Conservation (phyloP, 148 eudicot genomes). For the Camellia japonica region DNA sequence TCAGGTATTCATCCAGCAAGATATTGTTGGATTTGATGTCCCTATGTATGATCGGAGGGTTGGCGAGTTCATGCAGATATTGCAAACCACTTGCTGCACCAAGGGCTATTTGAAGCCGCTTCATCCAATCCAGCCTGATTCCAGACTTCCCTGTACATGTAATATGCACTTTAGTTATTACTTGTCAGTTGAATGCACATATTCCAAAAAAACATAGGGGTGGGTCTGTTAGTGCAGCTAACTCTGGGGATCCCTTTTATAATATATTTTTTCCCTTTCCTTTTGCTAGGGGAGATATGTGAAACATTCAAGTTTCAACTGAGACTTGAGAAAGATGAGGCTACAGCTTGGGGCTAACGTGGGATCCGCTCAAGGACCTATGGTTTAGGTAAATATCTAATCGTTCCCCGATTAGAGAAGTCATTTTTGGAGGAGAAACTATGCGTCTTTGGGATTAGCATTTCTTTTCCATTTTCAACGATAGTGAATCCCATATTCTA, state of each 20-base stretch:
- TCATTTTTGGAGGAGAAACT: too few species aligned
- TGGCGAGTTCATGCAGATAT: slow-evolving; percentile 52
- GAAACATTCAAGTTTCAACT: neutral
- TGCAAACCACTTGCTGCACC: slow-evolving; percentile 57
- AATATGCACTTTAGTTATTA: neutral
- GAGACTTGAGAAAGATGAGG: neutral
- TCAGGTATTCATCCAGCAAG: slow-evolving; percentile 40
- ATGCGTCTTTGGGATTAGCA: too few species aligned
- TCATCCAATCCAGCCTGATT: slow-evolving; percentile 52
- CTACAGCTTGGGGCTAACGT: too few species aligned
- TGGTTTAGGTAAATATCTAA: too few species aligned
- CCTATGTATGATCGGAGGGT: slow-evolving; percentile 63
- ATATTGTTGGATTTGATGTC: slow-evolving; percentile 57
- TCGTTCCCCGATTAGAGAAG: too few species aligned
- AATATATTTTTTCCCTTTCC: neutral
- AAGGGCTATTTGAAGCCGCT: slow-evolving; percentile 46
- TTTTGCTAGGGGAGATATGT: neutral
- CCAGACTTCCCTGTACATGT: slow-evolving; percentile 41
- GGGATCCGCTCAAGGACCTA: too few species aligned
- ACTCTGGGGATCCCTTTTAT: neutral
- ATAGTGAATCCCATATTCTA: too few species aligned
- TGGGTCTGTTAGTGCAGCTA: neutral
- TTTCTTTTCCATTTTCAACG: too few species aligned
- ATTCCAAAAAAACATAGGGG: neutral
- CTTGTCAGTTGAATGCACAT: neutral